Conservation (phyloP, 2,329 filamentous ascomycete species). For the Didymella arachidicola region DNA sequence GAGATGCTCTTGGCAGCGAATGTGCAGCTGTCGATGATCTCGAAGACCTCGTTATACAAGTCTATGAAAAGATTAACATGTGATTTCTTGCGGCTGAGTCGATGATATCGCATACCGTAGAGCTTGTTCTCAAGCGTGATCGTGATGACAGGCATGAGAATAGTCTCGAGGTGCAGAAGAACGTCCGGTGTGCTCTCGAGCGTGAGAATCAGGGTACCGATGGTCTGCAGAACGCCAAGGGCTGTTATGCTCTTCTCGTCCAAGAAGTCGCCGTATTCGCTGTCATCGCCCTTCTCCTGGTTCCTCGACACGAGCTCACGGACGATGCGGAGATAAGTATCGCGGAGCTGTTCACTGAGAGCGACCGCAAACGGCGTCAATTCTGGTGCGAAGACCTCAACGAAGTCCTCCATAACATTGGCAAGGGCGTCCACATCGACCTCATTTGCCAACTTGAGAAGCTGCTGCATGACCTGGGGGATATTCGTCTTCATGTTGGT, state of each 20-base stretch:
- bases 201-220: conserved; percentile 94
- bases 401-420: conserved; percentile 99
- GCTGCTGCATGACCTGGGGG: conserved; percentile 98
- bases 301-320: conserved; percentile 90
- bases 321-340: conserved; percentile 95
- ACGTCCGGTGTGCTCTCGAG: conserved; percentile 97
- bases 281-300: conserved; percentile 74
- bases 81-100: not conserved
- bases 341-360: conserved; percentile 90
- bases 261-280: conserved; percentile 85
- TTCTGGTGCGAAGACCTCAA: conserved; percentile 97
- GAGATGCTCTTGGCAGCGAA: conserved; percentile 97
- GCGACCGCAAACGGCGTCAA: conserved; percentile 97
- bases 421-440: conserved; percentile 96
- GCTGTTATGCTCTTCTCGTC: conserved; percentile 99
- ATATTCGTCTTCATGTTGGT: conserved; percentile 98
- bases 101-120: conserved; percentile 67
- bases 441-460: conserved; percentile 96
- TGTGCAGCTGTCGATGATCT: conserved; percentile 99
- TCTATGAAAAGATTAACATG: conserved; percentile 60
- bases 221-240: conserved; percentile 93
- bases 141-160: conserved; percentile 95
- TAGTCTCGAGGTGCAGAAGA: conserved; percentile 89
- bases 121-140: conserved; percentile 98
- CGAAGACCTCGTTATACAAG: conserved; percentile 97